Conservation (phyloP, 2,329 filamentous ascomycete genomes). For the Exophiala bonariae region DNA sequence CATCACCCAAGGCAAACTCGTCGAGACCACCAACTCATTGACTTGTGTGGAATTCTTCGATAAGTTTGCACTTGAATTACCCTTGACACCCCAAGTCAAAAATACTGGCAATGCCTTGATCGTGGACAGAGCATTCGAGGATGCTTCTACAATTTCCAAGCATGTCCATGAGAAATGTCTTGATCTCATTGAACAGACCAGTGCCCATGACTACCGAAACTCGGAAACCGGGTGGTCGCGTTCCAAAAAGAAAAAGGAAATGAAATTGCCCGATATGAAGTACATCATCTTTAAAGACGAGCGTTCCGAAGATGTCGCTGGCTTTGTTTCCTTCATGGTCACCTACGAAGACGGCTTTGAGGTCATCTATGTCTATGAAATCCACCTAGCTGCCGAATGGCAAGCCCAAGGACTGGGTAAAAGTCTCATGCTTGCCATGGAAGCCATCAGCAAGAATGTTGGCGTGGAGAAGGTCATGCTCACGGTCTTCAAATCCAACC, state of each 20-base stretch:
- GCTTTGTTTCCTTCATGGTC: conserved; percentile 57
- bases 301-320: conserved; percentile 24
- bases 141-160: conserved; percentile 33
- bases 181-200: conserved; percentile 54
- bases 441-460: conserved; percentile 47
- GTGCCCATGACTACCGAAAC: conserved; percentile 51
- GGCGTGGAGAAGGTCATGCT: conserved; percentile 59
- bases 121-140: not conserved
- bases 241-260: conserved; percentile 55
- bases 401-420: conserved; percentile 54
- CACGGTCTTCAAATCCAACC: conserved; percentile 59
- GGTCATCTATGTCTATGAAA: conserved; percentile 65
- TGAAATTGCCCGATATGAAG: conserved; percentile 59
- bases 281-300: conserved; percentile 50
- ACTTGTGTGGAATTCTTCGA: conserved; percentile 39
- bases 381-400: conserved; percentile 51
- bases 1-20: conserved; percentile 27
- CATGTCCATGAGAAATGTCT: conserved; percentile 52
- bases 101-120: conserved; percentile 5
- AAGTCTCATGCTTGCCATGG: conserved; percentile 50
- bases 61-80: conserved; percentile 32
- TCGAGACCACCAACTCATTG: conserved; percentile 45
- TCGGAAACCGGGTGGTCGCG: conserved; percentile 58
- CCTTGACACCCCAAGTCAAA: no score
- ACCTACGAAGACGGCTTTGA: conserved; percentile 56